A percentile compares a stretch with the other conserved stretches of the same genome.
Conservation (phyloP, 2,329 filamentous ascomycete genomes). For the Niveomyces coronatus region DNA sequence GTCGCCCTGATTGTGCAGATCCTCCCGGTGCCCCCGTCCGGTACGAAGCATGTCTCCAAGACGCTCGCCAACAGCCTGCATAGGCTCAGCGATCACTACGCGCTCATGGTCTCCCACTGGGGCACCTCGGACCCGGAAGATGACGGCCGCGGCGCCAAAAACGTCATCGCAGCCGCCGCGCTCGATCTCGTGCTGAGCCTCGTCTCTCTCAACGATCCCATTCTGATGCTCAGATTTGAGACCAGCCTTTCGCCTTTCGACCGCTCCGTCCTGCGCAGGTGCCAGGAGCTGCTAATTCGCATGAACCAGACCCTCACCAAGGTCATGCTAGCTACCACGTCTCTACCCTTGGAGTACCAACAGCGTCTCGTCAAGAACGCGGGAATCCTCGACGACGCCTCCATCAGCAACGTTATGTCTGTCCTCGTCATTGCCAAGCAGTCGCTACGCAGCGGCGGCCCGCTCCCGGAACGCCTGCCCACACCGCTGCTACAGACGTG, state of each 20-base stretch:
- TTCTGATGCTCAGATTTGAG: constrained; percentile 21
- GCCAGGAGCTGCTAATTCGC: constrained; percentile 19
- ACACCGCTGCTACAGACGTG: constrained; percentile 32
- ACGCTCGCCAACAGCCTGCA: constrained; percentile 33
- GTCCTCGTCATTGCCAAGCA: constrained; percentile 37
- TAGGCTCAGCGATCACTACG: constrained; percentile 37
- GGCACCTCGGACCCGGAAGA: constrained; percentile 17
- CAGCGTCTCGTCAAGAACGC: constrained; percentile 25
- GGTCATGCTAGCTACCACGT: constrained; percentile 23
- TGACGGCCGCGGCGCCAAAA: constrained; percentile 16
- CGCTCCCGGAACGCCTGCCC: constrained; percentile 36
- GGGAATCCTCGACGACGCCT: constrained; percentile 31
- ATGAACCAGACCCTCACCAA: constrained; percentile 25
- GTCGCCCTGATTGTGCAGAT: constrained; percentile 35
- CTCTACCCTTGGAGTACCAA: constrained; percentile 29
- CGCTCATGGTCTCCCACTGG: constrained; percentile 36
- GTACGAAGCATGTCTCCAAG: constrained; percentile 32
- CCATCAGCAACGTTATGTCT: constrained; percentile 41
- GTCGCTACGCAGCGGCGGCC: constrained; percentile 34
- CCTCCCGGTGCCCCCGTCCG: constrained; percentile 36
- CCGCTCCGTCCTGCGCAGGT: constrained; percentile 19
- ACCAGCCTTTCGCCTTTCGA: constrained; percentile 22
- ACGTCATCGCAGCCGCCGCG: constrained; percentile 13
- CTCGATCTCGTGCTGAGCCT: constrained; percentile 21
- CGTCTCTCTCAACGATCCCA: constrained; percentile 16